Base-by-base conservation (phyloP, 306 rosid genomes). In the Cucurbita ficifolia region DNA sequence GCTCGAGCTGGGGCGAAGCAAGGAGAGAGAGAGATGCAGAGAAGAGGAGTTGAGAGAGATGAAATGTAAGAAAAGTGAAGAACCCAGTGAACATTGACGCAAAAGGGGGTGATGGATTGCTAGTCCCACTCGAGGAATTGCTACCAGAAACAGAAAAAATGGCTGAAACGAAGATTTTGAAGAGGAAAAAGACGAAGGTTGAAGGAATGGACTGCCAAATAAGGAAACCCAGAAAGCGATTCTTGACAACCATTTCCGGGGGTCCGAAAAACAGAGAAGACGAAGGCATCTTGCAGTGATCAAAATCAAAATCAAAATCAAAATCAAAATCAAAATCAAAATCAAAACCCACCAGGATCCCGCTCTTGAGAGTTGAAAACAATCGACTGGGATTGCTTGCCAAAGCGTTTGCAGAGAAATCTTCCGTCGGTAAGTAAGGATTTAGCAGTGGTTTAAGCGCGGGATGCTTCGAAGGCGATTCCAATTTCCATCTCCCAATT, bases 161-260 rank as follows among this genome's bases (percentile, higher is more conserved):
- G 16, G 78, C 46, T 33, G 80, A 71, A 16, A 84, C 48, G 73
- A 86, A 81, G 64, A 72, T 49, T 78, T 75, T 84, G 84, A 78
- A 77, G 82, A 89, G 17, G 78, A 88, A 4, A 75, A 77, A 92
- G 46, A 91, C 64, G 76, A 83, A 13, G 19, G 92, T 52, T 51
- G 99, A 91, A 70, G 96, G 89, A 56, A 94, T 91, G 54, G 87
- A 91, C 73, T 94, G 99, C 99, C 99, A 94, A 69, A 94, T 83
- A 22, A 94, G 78, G 72, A 80, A 94, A 59, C 96, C 87, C 17
- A 91, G 77, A 45, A 87, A 89, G 0, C 96, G 84, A 58, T 89
- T 86, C 81, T 83, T 82, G 24, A 91, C 77, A 56, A 88, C 67
- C 61, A 81, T 11, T 46, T 82, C 79, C 9, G 87, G 87, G 24